Evolutionary conservation across 768 basidiomycete species (phyloP), one percentile per base, ranked within the genome.

Genomic region (Tylopilus intermedius): DNA sequence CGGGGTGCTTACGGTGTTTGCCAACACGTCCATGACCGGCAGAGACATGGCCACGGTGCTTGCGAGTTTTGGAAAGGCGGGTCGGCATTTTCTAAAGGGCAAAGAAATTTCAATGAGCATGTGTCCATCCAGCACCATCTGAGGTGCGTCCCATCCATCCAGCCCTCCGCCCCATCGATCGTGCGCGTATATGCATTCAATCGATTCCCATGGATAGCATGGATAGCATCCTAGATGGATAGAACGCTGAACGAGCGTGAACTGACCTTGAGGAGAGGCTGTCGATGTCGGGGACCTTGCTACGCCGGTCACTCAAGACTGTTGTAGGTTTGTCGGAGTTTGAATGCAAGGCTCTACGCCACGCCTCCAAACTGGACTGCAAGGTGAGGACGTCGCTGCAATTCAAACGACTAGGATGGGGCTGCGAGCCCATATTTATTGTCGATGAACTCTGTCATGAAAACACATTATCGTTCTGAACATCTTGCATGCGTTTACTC

Each of bases 1-100:
- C 96, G 51, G 96, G 96, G 72, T 97, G 95, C 76, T 97, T 98
- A 74, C 96, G 90, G 84, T 99, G 96, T 84, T 98, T 98, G 64
- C 96, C 96, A 69, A 99, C 91, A 89, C 96, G 95, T 74, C 96
- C 96, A 76, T 98, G 88, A 79, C 96, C 96, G 71, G 94, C 94
- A 63, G 95, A 99, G 66, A 99, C 94, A 80, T 98, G 94, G 67
- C 95, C 95, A 70, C 95, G 85, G 78, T 96, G 94, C 79, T 99
- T 99, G 78, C 95, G 88, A 75, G 95, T 98, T 78, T 97, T 97
- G 66, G 86, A 81, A 78, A 94, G 79, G 71, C 81, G 93, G 72
- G 94, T 92, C 74, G 96, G 96, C 96, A 96, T 97, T 74, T 76
- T 74, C 73, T 79, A 61, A 50, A 42, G 18, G 14, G 58, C 54